A percentile compares a stretch with the other conserved stretches of the same genome.
Evolutionary conservation across 2,329 filamentous ascomycete species (phyloP).

Genomic region (Ophiostoma tasmaniense): DNA sequence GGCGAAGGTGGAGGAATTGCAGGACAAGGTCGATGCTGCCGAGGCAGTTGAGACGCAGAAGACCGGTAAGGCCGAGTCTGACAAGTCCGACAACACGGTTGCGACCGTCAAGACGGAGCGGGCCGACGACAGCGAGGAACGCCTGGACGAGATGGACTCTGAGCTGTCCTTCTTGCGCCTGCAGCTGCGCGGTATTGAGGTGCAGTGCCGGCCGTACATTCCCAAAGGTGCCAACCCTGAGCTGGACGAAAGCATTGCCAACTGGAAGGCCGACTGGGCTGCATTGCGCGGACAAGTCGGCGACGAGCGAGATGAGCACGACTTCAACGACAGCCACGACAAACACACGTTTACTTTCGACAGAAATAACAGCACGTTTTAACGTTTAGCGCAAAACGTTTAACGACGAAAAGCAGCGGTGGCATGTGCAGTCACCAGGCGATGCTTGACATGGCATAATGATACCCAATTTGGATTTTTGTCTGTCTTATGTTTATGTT

Average conservation of each 20-base stretch:
- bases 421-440: background rate
- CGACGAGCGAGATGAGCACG: constrained; percentile 13
- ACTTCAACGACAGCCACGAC: background rate
- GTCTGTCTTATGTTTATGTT: background rate
- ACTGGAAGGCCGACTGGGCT: constrained; percentile 54
- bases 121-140: constrained; percentile 24
- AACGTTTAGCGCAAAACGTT: background rate
- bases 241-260: constrained; percentile 49
- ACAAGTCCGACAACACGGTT: background rate
- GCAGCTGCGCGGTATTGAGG: constrained; percentile 53
- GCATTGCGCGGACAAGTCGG: constrained; percentile 27
- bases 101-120: background rate
- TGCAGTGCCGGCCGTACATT: constrained; percentile 43
- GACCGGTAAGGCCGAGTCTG: no score
- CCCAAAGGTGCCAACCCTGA: constrained; percentile 43
- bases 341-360: background rate
- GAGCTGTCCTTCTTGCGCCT: constrained; percentile 55
- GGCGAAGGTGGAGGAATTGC: background rate
- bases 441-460: background rate
- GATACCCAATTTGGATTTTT: constrained; percentile 6
- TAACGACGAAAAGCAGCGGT: background rate
- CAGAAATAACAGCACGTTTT: constrained; percentile 10
- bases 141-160: constrained; percentile 48
- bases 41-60: no score
- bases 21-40: background rate